Evolutionary conservation across 2,329 filamentous ascomycete genomes (phyloP).

Genomic region (Sporothrix phasma): DNA sequence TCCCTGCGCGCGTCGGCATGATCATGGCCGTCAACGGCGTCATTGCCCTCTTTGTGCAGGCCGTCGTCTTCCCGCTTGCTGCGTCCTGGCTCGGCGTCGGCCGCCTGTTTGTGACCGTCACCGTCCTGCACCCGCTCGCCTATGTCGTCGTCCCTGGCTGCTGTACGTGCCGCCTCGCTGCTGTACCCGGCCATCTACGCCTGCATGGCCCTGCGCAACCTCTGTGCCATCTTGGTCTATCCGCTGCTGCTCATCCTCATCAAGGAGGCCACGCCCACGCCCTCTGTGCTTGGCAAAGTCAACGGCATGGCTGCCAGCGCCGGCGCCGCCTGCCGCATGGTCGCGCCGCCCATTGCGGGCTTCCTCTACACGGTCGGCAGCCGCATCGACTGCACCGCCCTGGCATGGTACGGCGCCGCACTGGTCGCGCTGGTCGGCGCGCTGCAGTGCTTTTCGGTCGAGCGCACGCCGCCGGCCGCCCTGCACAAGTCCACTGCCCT

Average conservation of each 20-base stretch:
- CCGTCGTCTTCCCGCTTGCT: slow-evolving; percentile 53
- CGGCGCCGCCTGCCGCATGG: slow-evolving; percentile 56
- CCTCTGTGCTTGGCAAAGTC: slow-evolving; percentile 49
- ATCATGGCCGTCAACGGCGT: slow-evolving; percentile 46
- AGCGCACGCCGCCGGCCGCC: slow-evolving; percentile 21
- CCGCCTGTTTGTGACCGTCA: slow-evolving; percentile 47
- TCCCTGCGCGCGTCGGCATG: slow-evolving; percentile 51
- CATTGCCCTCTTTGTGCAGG: slow-evolving; percentile 65
- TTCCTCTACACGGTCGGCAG: slow-evolving; percentile 53
- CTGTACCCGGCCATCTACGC: slow-evolving; percentile 50
- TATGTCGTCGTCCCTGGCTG: slow-evolving; percentile 50
- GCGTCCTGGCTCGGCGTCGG: slow-evolving; percentile 50
- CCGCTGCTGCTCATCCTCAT: slow-evolving; percentile 57
- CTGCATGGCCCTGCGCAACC: slow-evolving; percentile 47
- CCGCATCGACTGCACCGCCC: slow-evolving; percentile 46
- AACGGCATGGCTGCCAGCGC: slow-evolving; percentile 58
- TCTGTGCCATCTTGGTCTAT: slow-evolving; percentile 55
- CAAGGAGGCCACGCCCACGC: slow-evolving; percentile 53
- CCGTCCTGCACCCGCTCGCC: slow-evolving; percentile 50
- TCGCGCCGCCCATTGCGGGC: slow-evolving; percentile 55
- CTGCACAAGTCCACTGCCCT: background rate
- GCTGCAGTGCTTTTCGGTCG: slow-evolving; percentile 49
- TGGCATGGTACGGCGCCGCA: slow-evolving; percentile 55
- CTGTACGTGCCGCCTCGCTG: slow-evolving; percentile 42
- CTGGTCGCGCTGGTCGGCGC: slow-evolving; percentile 47